A percentile compares a stretch with the other conserved stretches of the same genome.
These are phyloP conservation scores for Hypoxylon lienhwacheense DNA, from an alignment of 495 filamentous ascomycete genomes.

Conservation along the genomic window DNA sequence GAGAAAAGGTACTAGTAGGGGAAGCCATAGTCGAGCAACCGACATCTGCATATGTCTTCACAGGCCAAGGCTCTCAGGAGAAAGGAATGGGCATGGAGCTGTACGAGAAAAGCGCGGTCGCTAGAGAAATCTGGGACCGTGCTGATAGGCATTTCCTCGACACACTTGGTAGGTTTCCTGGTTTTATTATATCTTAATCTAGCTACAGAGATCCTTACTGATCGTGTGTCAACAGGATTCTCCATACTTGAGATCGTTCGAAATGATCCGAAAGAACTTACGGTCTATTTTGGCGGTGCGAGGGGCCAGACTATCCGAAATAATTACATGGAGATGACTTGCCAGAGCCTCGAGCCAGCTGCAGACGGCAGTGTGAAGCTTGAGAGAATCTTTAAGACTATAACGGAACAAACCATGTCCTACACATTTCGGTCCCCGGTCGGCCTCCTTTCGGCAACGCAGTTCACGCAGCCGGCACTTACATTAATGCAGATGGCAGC, in stretches of 20 bases:
- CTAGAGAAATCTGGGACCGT: slow-evolving; percentile 84
- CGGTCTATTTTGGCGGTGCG: slow-evolving; percentile 85
- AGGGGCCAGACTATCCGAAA: slow-evolving; percentile 83
- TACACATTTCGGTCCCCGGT: slow-evolving; percentile 87
- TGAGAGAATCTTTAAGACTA: slow-evolving; percentile 90
- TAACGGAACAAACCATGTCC: slow-evolving; percentile 74
- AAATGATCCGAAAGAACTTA: slow-evolving; percentile 90
- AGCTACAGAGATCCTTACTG: slow-evolving; percentile 32
- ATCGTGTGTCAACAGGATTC: slow-evolving; percentile 55
- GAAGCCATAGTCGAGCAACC: slow-evolving; percentile 90
- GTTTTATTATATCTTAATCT: not conserved
- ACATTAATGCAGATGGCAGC: slow-evolving; percentile 91
- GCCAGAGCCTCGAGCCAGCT: slow-evolving; percentile 68
- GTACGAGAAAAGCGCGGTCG: slow-evolving; percentile 77
- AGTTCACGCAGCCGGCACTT: slow-evolving; percentile 88
- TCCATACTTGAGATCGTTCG: slow-evolving; percentile 88
- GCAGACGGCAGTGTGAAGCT: slow-evolving; percentile 79
- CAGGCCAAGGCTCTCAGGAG: slow-evolving; percentile 85
- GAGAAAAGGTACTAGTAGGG: slow-evolving; percentile 79
- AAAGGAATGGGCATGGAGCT: slow-evolving; percentile 95
- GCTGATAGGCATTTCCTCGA: slow-evolving; percentile 88
- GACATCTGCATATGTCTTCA: slow-evolving; percentile 82
- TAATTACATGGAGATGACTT: slow-evolving; percentile 94
- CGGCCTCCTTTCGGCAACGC: slow-evolving; percentile 82
- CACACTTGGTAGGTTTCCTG: slow-evolving; percentile 68